Evolutionary conservation across 1,139 yeast genomes (phyloP).

Genomic region (Blastobotrys petasosporus): DNA sequence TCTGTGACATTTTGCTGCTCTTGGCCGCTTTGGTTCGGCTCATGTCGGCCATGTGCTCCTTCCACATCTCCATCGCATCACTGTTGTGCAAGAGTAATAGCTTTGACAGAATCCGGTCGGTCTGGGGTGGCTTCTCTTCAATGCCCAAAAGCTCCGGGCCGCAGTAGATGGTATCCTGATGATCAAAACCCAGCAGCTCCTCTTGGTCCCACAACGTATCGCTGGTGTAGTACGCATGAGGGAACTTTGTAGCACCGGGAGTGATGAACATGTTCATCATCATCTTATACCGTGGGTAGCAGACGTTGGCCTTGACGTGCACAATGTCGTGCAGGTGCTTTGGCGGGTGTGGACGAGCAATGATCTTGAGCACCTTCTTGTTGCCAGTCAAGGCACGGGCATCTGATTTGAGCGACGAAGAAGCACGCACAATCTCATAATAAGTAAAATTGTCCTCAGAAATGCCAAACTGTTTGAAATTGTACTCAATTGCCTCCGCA

Average conservation of each 20-base stretch:
- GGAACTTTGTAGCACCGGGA: conserved; percentile 14
- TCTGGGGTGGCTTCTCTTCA: neutral
- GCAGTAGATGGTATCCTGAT: conserved; percentile 8
- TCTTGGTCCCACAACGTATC: conserved; percentile 20
- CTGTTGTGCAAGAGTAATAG: no score
- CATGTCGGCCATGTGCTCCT: no score
- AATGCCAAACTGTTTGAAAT: conserved; percentile 7
- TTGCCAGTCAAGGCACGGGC: conserved; percentile 11
- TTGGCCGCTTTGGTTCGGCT: no score
- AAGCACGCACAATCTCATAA: conserved; percentile 22
- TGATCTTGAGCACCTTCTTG: conserved; percentile 21
- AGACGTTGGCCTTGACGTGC: conserved; percentile 22
- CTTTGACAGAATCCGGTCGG: no score
- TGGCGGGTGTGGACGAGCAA: conserved; percentile 18
- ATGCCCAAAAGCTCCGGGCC: conserved; percentile 11
- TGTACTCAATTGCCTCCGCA: conserved; percentile 6
- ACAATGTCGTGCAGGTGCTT: conserved; percentile 16
- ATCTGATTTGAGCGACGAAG: conserved; percentile 15
- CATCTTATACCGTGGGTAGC: conserved; percentile 25
- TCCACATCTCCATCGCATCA: no score
- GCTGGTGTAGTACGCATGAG: conserved; percentile 19
- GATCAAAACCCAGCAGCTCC: conserved; percentile 2
- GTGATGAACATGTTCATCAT: conserved; percentile 22
- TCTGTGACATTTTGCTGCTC: no score
- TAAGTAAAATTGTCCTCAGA: conserved; percentile 16